These are phyloP conservation scores for cucumber (Cucumis sativus) DNA, from an alignment of 306 rosid genomes.

Conservation along the genomic window DNA sequence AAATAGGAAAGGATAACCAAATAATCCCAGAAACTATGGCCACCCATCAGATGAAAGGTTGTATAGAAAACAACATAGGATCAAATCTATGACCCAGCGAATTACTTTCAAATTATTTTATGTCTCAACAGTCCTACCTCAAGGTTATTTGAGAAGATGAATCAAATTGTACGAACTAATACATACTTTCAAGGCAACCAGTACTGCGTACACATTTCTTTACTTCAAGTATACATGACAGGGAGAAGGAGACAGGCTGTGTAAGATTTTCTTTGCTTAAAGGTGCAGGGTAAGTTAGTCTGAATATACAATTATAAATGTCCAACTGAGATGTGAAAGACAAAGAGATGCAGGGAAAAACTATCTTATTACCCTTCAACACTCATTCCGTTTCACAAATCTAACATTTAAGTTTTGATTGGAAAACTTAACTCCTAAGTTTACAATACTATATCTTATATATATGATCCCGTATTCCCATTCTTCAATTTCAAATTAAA, in stretches of 20 bases:
- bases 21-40: neutral
- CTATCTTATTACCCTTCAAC: neutral
- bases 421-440: too few relatives aligned
- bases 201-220: neutral
- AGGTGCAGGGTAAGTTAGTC: neutral
- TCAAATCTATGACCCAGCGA: neutral
- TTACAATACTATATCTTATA: neutral
- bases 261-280: neutral
- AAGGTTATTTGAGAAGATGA: neutral
- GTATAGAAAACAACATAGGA: neutral
- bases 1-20: neutral
- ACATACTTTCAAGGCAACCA: constrained; percentile 2
- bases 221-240: neutral
- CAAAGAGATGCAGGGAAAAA: neutral
- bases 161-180: neutral
- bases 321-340: neutral
- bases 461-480: too few relatives aligned
- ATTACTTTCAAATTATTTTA: neutral
- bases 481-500: neutral
- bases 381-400: neutral
- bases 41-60: neutral
- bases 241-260: neutral
- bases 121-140: neutral
- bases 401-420: neutral
- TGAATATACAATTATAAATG: neutral